phyloP scores from a whole-genome alignment of 331 rosid species.

The Phaseolus coccineus region DNA sequence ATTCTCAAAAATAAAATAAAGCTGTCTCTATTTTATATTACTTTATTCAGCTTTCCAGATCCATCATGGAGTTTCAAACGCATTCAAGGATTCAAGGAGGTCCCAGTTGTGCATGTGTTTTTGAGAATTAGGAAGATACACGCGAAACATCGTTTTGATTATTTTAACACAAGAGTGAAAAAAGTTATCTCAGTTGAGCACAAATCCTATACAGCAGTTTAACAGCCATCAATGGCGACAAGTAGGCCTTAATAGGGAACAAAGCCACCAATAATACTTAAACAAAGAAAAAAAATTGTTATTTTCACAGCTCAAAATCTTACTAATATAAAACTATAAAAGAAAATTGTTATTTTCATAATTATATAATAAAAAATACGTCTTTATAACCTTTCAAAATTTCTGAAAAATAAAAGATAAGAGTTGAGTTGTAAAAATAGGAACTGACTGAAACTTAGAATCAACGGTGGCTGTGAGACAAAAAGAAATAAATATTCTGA shows the following conservation, averaged over 20 bases:
- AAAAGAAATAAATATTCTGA: neutral
- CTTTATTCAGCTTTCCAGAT: slow-evolving; percentile 47
- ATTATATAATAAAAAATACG: no score
- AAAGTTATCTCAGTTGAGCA: slow-evolving; percentile 9
- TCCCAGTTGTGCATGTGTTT: slow-evolving; percentile 23
- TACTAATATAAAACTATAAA: no score
- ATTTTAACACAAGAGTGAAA: neutral
- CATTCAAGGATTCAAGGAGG: slow-evolving; percentile 27
- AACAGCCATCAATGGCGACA: slow-evolving; percentile 56
- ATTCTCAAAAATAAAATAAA: slow-evolving; percentile 8
- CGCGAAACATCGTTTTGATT: slow-evolving; percentile 22
- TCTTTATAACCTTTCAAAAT: no score
- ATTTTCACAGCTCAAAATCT: no score
- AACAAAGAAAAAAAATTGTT: no score
- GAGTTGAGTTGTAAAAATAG: no score
- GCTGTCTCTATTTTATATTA: slow-evolving; percentile 15
- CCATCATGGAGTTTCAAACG: slow-evolving; percentile 34
- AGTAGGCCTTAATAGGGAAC: slow-evolving; percentile 36
- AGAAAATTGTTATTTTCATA: no score
- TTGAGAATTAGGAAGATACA: slow-evolving; percentile 44
- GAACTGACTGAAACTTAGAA: neutral
- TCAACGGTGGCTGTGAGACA: neutral
- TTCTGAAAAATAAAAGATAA: no score
- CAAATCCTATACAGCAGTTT: slow-evolving; percentile 45
- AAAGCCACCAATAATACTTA: slow-evolving; percentile 35